A percentile compares a stretch with the other conserved stretches of the same genome.
Evolutionary conservation across 345 rosid genomes (phyloP).

Genomic region (Diplotaxis tenuifolia): DNA sequence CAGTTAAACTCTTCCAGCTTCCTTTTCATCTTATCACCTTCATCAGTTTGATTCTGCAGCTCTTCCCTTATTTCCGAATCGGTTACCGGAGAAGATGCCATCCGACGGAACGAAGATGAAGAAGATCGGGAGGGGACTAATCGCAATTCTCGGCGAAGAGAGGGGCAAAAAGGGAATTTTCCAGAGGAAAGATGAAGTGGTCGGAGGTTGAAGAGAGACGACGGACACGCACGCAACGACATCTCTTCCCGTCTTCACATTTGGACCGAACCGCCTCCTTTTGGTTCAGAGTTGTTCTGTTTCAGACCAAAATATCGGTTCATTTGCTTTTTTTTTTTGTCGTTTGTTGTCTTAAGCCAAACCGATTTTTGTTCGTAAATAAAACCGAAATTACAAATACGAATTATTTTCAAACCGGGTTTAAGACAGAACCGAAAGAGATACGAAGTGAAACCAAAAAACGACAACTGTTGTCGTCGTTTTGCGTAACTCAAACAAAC

Average conservation of each 20-base stretch:
- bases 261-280: slow-evolving; percentile 30
- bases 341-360: neutral
- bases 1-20: slow-evolving; percentile 78
- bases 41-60: slow-evolving; percentile 58
- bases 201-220: slow-evolving; percentile 44
- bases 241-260: slow-evolving; percentile 16
- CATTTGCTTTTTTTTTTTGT: neutral
- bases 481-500: slow-evolving; percentile 36
- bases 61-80: slow-evolving; percentile 53
- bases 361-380: neutral
- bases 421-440: slow-evolving; percentile 31
- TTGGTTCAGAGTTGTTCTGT: neutral
- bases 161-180: slow-evolving; percentile 29
- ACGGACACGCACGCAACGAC: slow-evolving; percentile 36
- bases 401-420: neutral
- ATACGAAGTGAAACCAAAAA: slow-evolving; percentile 3
- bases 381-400: neutral
- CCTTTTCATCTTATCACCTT: slow-evolving; percentile 20
- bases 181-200: slow-evolving; percentile 38
- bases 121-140: slow-evolving; percentile 19
- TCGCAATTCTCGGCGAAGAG: slow-evolving; percentile 32
- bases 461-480: slow-evolving; percentile 27
- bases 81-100: slow-evolving; percentile 29
- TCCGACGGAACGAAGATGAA: slow-evolving; percentile 19
- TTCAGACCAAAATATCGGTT: slow-evolving; percentile 9